Evolutionary conservation across 75 land plant species (phyloP).

Genomic region (Cryptomeria japonica): DNA sequence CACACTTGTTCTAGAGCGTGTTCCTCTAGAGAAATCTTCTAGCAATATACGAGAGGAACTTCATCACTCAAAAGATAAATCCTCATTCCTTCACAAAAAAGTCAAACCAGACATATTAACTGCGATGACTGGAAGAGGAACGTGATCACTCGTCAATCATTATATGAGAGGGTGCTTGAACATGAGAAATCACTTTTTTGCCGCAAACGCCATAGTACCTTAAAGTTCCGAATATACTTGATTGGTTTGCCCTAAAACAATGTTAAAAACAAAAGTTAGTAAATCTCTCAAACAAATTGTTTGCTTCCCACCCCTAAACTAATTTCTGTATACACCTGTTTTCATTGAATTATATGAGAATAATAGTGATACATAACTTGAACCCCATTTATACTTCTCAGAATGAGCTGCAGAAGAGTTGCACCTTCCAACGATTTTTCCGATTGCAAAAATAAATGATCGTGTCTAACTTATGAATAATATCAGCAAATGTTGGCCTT

Average conservation of each 20-base stretch:
- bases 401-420: constrained; percentile 3
- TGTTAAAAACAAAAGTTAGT: neutral
- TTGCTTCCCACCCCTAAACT: constrained; percentile 1
- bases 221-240: constrained; percentile 4
- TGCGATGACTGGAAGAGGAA: neutral
- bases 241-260: constrained; percentile 2
- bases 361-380: neutral
- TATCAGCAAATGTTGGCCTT: constrained; percentile 72
- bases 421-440: constrained; percentile 65
- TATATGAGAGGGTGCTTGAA: neutral
- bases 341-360: neutral
- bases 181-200: neutral
- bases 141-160: neutral
- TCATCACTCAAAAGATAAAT: neutral
- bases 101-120: neutral
- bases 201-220: neutral
- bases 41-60: neutral
- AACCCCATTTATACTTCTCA: constrained; percentile 5
- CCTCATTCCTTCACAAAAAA: neutral
- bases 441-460: constrained; percentile 36
- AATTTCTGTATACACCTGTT: neutral
- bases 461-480: constrained; percentile 42
- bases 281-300: neutral
- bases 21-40: neutral
- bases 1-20: neutral